Conservation (phyloP, 148 eudicot species). For the Camellia japonica region DNA sequence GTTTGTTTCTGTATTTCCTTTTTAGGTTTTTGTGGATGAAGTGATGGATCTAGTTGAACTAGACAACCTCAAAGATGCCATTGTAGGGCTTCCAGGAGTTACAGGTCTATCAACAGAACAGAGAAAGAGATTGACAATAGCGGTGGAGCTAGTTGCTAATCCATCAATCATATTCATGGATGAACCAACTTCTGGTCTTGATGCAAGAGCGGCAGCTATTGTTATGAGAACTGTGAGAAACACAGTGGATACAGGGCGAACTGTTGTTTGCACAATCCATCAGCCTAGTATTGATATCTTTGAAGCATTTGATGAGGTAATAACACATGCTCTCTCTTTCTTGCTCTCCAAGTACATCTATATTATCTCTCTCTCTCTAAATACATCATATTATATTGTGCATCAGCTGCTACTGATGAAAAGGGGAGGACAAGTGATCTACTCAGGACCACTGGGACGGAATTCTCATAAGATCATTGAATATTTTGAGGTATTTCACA, state of each 20-base stretch:
- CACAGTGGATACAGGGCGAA: constrained; percentile 47
- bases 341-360: not conserved
- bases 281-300: constrained; percentile 57
- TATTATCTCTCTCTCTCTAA: not conserved
- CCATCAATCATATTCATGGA: constrained; percentile 62
- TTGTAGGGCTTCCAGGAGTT: constrained; percentile 45
- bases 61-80: constrained; percentile 37
- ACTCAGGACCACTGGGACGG: constrained; percentile 40
- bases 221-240: constrained; percentile 54
- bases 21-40: constrained; percentile 44
- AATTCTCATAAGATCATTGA: constrained; percentile 33
- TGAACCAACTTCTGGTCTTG: constrained; percentile 54
- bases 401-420: constrained; percentile 32
- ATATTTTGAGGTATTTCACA: constrained; percentile 37
- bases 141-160: constrained; percentile 54
- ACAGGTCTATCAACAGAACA: constrained; percentile 52
- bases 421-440: constrained; percentile 41
- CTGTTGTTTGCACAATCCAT: constrained; percentile 54
- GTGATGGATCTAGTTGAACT: constrained; percentile 47
- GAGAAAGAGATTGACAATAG: constrained; percentile 50
- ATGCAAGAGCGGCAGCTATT: constrained; percentile 56
- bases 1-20: not conserved
- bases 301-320: constrained; percentile 54
- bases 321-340: not conserved
- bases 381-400: not conserved